phyloP scores from a whole-genome alignment of 2,329 filamentous ascomycete species.

The Diaporthe citri region DNA sequence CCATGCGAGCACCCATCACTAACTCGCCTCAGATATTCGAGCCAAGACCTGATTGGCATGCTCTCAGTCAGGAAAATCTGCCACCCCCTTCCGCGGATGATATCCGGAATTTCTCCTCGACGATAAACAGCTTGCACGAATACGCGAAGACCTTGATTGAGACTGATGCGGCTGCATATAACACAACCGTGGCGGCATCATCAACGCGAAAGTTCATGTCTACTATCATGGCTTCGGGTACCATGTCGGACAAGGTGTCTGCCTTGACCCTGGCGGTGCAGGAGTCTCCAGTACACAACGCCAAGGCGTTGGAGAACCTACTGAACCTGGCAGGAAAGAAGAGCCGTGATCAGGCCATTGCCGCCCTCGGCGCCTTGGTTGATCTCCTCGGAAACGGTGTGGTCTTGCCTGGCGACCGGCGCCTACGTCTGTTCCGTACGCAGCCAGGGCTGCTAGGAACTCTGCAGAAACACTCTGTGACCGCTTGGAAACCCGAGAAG shows the following conservation, averaged over 20 bases:
- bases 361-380: constrained; percentile 92
- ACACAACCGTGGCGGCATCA: constrained; percentile 78
- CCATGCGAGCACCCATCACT: constrained; percentile 38
- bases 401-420: constrained; percentile 84
- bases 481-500: constrained; percentile 76
- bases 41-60: constrained; percentile 70
- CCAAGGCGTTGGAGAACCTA: constrained; percentile 87
- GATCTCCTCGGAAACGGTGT: constrained; percentile 93
- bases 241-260: constrained; percentile 95
- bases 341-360: constrained; percentile 91
- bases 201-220: constrained; percentile 97
- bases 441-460: constrained; percentile 82
- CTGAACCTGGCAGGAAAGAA: constrained; percentile 89
- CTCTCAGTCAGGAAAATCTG: constrained; percentile 57
- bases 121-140: constrained; percentile 68
- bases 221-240: constrained; percentile 96
- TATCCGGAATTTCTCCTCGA: constrained; percentile 55
- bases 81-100: constrained; percentile 61
- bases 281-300: constrained; percentile 94
- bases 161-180: constrained; percentile 81
- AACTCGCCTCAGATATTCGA: constrained; percentile 62
- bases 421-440: constrained; percentile 81
- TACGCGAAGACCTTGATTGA: constrained; percentile 83
- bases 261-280: constrained; percentile 94
- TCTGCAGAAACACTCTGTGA: constrained; percentile 71